Percentiles rank a stretch among this genome's conserved stretches.
These are phyloP conservation scores for Drechslera avenae DNA, from an alignment of 2,329 filamentous ascomycete species.

Conservation along the genomic window DNA sequence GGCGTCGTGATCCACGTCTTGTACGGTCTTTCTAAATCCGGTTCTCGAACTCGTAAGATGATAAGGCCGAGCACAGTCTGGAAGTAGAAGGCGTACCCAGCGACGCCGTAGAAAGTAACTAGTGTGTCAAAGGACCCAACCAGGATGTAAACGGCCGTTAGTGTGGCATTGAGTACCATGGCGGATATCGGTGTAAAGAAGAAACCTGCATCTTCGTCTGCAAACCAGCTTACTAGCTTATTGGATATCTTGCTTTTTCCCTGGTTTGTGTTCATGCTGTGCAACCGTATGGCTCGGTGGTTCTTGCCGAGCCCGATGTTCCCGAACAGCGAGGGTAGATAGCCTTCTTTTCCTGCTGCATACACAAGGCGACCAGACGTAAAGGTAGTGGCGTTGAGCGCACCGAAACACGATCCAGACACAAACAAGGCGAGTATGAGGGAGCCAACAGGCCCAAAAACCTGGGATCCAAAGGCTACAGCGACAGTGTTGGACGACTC, in stretches of 20 bases:
- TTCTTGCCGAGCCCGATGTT: constrained; percentile 71
- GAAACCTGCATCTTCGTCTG: constrained; percentile 73
- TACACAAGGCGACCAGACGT: constrained; percentile 92
- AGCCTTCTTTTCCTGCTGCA: constrained; percentile 92
- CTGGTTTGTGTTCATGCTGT: constrained; percentile 28
- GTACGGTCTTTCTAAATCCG: constrained; percentile 86
- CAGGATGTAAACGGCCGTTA: constrained; percentile 78
- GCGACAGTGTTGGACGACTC: constrained; percentile 93
- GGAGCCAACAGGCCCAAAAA: constrained; percentile 83
- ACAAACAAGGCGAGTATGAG: constrained; percentile 88
- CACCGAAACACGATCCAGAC: constrained; percentile 88
- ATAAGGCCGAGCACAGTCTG: constrained; percentile 92
- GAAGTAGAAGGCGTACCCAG: constrained; percentile 97
- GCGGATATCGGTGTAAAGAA: constrained; percentile 96
- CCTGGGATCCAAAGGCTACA: constrained; percentile 86
- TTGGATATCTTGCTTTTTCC: constrained; percentile 27
- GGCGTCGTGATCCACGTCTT: constrained; percentile 96
- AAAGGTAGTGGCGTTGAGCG: constrained; percentile 92
- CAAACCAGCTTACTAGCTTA: constrained; percentile 39
- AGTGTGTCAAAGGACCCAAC: constrained; percentile 91
- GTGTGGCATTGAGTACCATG: constrained; percentile 75
- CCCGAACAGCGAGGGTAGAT: constrained; percentile 82
- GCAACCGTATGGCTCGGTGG: constrained; percentile 46
- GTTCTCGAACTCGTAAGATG: constrained; percentile 84
- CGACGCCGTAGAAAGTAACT: constrained; percentile 96